Evolutionary conservation across 1,284 basidiomycete genomes (phyloP).

Genomic region (Fomitopsis palustris): DNA sequence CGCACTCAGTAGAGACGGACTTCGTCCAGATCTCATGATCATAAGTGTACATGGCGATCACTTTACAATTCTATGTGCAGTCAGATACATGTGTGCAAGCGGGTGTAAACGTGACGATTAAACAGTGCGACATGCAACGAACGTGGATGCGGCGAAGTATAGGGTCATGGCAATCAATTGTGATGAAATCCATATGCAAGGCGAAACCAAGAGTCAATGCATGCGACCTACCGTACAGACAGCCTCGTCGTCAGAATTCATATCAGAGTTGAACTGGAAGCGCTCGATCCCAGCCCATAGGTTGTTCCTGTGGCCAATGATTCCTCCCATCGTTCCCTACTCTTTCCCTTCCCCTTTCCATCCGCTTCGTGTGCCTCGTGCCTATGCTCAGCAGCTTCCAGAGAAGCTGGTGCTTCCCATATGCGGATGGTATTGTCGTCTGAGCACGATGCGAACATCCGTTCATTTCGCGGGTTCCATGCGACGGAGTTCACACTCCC

Average conservation of each 20-base stretch:
- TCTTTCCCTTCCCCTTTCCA: constrained; percentile 68
- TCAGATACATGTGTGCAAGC: constrained; percentile 5
- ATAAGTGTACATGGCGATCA: neutral
- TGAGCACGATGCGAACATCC: constrained; percentile 92
- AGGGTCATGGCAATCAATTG: neutral
- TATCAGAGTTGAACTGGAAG: neutral
- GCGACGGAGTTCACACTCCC: constrained; percentile 95
- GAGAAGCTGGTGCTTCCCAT: constrained; percentile 61
- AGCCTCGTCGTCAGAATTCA: neutral
- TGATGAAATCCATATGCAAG: neutral
- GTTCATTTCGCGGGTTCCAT: constrained; percentile 87
- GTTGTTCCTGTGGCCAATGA: constrained; percentile 14
- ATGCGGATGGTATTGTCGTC: constrained; percentile 84
- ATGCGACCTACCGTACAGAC: constrained; percentile 1
- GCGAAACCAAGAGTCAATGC: neutral
- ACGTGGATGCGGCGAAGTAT: neutral
- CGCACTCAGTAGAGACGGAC: neutral
- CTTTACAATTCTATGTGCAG: constrained; percentile 6
- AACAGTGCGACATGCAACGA: constrained; percentile 1
- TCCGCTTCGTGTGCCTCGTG: constrained; percentile 23
- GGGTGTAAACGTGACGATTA: neutral
- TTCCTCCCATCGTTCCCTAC: constrained; percentile 48
- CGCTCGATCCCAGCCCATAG: constrained; percentile 12
- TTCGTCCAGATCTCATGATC: neutral
- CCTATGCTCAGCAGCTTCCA: constrained; percentile 12